Evolutionary conservation across 192 early-diverging fungal genomes (phyloP).

Genomic region (Lobosporangium transversale): DNA sequence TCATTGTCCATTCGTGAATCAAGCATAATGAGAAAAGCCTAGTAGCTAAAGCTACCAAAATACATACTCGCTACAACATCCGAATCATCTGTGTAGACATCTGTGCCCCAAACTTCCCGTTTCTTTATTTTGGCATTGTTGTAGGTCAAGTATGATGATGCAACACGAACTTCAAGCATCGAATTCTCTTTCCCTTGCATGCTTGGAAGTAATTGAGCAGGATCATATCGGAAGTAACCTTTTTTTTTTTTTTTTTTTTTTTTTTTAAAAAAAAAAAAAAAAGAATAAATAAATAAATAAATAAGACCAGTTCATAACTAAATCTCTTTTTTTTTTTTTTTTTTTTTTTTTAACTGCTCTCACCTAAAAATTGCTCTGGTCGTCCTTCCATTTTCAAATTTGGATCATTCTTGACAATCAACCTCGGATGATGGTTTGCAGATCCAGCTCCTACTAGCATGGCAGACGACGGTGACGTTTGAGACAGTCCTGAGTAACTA

Average conservation of each 20-base stretch:
- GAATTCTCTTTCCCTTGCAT: conserved; percentile 63
- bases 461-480: not conserved
- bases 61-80: conserved; percentile 81
- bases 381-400: conserved; percentile 39
- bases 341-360: not conserved
- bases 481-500: not conserved
- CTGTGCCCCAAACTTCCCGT: conserved; percentile 84
- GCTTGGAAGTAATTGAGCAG: conserved; percentile 55
- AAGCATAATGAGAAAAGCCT: too few relatives aligned
- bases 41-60: not conserved
- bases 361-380: conserved; percentile 47
- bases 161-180: conserved; percentile 71
- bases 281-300: not conserved
- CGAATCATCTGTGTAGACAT: conserved; percentile 86
- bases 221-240: conserved; percentile 62
- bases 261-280: not conserved
- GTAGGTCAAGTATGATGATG: conserved; percentile 70
- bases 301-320: not conserved
- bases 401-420: conserved; percentile 52
- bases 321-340: too few relatives aligned
- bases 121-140: conserved; percentile 69
- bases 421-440: conserved; percentile 23
- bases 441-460: too few relatives aligned
- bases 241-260: too few relatives aligned
- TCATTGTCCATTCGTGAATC: too few relatives aligned